Evolutionary conservation across 1,139 yeast genomes (phyloP), one percentile per base, ranked within the genome.

Genomic region (Debaryomyces coudertii): DNA sequence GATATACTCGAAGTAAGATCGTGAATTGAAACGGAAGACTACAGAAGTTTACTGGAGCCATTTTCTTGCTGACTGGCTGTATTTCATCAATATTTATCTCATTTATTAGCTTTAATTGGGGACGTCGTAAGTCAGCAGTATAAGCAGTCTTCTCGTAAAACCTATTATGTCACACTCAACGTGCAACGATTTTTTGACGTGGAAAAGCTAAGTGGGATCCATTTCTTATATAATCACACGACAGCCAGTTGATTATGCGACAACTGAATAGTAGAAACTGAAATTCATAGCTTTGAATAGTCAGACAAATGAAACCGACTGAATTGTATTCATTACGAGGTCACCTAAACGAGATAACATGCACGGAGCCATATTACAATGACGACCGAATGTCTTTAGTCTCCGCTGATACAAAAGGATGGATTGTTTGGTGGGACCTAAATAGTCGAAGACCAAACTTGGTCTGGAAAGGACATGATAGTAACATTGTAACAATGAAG

Each of bases 351-450:
- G 47, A 54, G 11, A 45, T 61, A 5, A 51, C 56, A 11, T 44
- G 48, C 29, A 42, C 45, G 6, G 47, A 40, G 14, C 23, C 34
- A 7, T 47, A 52, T 24, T 24, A 36, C 18, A 27, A 39, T 5
- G 33, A 22, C 1, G 18, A 36, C 6, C 22, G 31, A 39, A 22
- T 40, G 14, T 22, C 52, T 20, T 27, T 74, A 2, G 48, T 72
- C 1, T 64, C 77, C 1, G 71, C 68, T 2, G 85, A 80, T 57
- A 72, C 73, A 20, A 56, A 66, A 0, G 87, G 87, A 0, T 62
- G 69, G 60, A 54, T 80, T 1, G 68, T 75, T 1, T 63, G 80
- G 63, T 82, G 87, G 87, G 74, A 79, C 52, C 44, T 82, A 2
- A 43, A 57, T 2, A 68, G 70, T 0, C 64, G 73, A 45, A 55